Percentiles rank a stretch among this genome's conserved stretches.
Evolutionary conservation across 306 rosid genomes (phyloP).

Genomic region (Hippophae tibetana): DNA sequence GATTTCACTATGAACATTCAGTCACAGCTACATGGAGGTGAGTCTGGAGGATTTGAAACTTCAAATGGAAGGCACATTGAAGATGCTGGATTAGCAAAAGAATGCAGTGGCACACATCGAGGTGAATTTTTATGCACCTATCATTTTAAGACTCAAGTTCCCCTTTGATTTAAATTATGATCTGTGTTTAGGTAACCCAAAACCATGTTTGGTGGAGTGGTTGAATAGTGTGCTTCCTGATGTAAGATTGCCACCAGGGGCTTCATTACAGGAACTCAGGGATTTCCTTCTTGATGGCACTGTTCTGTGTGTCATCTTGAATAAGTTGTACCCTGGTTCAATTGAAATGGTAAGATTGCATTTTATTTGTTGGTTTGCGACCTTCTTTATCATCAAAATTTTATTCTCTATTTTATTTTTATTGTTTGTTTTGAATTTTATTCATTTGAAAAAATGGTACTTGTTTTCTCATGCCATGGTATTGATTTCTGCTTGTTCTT

Average conservation of each 20-base stretch:
- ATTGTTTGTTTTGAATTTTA: neutral
- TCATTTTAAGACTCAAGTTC: neutral
- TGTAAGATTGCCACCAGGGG: constrained; percentile 53
- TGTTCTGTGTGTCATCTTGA: constrained; percentile 60
- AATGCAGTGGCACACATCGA: constrained; percentile 26
- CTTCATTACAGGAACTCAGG: constrained; percentile 73
- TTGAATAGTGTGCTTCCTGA: constrained; percentile 65
- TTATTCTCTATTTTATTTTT: neutral
- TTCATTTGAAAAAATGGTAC: neutral
- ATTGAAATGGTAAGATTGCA: constrained; percentile 36
- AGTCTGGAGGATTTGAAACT: constrained; percentile 20
- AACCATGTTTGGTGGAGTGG: constrained; percentile 60
- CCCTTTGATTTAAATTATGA: constrained; percentile 4
- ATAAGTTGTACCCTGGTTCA: constrained; percentile 59
- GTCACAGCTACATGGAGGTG: constrained; percentile 36
- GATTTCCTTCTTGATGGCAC: constrained; percentile 67
- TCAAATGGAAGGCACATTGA: constrained; percentile 30
- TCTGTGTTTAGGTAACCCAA: constrained; percentile 43
- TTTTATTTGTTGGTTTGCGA: constrained; percentile 10
- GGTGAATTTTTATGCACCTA: constrained; percentile 24
- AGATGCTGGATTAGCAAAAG: constrained; percentile 23
- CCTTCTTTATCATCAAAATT: constrained; percentile 1
- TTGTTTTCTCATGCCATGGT: constrained; percentile 1
- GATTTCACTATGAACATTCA: constrained; percentile 37
- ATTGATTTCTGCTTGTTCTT: constrained; percentile 9